phyloP scores from a whole-genome alignment of 176 grass and related monocot species.

The Ensete glaucum region DNA sequence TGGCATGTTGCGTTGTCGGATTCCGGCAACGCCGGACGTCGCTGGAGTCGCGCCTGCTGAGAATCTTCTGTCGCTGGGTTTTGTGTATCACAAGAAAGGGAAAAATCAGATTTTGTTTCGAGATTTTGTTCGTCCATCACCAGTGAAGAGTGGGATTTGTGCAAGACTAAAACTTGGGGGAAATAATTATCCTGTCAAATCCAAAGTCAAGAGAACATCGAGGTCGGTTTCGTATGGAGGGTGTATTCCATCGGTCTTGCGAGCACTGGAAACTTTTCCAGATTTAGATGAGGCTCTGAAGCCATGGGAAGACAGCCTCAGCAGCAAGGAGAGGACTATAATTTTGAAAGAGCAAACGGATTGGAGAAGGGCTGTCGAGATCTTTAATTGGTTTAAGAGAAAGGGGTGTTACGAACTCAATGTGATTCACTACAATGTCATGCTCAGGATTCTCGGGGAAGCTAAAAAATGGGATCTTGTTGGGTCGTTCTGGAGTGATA shows the following conservation, averaged over 20 bases:
- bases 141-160: conserved; percentile 1
- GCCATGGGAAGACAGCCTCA: conserved; percentile 59
- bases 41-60: not conserved
- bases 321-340: conserved; percentile 59
- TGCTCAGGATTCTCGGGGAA: conserved; percentile 38
- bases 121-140: conserved; percentile 15
- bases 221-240: conserved; percentile 40
- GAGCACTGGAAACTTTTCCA: conserved; percentile 33
- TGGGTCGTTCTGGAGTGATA: conserved; percentile 48
- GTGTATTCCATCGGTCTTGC: conserved; percentile 55
- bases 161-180: conserved; percentile 14
- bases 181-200: conserved; percentile 7
- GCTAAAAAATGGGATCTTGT: conserved; percentile 57
- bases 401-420: conserved; percentile 44
- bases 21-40: not conserved
- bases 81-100: conserved; percentile 12
- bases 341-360: conserved; percentile 83
- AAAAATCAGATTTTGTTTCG: conserved; percentile 9
- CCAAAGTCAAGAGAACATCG: conserved; percentile 10
- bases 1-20: conserved; percentile 36
- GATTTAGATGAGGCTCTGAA: conserved; percentile 54
- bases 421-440: conserved; percentile 79
- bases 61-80: not conserved
- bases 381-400: conserved; percentile 58
- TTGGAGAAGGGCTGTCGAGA: conserved; percentile 57